Base-by-base conservation (phyloP, 2,329 filamentous ascomycete species). In the Aspergillus calidoustus region DNA sequence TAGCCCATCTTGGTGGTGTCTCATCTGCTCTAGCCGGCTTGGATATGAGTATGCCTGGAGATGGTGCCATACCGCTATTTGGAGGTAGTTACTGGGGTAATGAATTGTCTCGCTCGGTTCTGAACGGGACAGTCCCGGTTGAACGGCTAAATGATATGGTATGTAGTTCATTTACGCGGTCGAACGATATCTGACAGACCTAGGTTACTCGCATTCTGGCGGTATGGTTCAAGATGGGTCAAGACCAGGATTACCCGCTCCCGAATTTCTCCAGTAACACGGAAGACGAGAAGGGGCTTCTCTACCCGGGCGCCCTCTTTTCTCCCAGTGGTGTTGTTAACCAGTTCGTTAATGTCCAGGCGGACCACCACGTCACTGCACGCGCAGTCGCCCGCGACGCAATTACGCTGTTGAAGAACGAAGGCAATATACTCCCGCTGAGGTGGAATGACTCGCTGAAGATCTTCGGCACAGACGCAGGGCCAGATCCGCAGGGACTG, bases 41-140 rank as follows among this genome's bases (percentile, higher is more conserved):
- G 2, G 89, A 91, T 65, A 89, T 91, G 87, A 81, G 83, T 4
- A 91, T 91, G 89, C 88, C 89, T 0, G 87, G 87, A 4, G 86
- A 88, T 63, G 83, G 68, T 13, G 57, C 72, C 23, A 74, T 87
- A 47, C 84, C 85, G 0, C 74, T 87, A 7, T 67, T 83, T 8
- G 86, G 85, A 5, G 72, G 75, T 31, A 81, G 81, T 51, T 83
- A 84, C 68, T 87, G 84, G 84, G 83, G 79, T 57, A 82, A 80
- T 57, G 83, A 87, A 60, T 76, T 88, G 47, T 85, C 84, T 3
- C 79, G 79, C 3, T 80, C 83, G 1, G 76, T 86, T 9, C 72
- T 88, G 31, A 88, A 88, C 64, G 85, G 85, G 3, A 83, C 83
- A 1, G 80, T 87, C 6, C 85, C 85, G 1, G 68, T 87, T 7